Evolutionary conservation across 1,139 yeast species (phyloP).

Genomic region (Kazachstania sp.): DNA sequence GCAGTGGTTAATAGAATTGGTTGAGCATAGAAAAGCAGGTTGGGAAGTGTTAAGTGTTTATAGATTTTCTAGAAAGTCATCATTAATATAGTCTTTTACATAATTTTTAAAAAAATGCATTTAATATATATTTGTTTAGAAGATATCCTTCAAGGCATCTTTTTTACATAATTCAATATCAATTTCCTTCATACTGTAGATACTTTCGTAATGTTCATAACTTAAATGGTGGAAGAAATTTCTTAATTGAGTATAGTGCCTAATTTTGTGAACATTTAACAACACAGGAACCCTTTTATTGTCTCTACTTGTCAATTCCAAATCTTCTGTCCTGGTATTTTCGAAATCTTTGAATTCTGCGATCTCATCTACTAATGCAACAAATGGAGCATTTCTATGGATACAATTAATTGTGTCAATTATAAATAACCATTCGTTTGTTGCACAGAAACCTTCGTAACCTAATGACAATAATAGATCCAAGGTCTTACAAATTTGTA

Average conservation of each 20-base stretch:
- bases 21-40: constrained; percentile 73
- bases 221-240: constrained; percentile 67
- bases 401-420: constrained; percentile 62
- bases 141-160: constrained; percentile 52
- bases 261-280: constrained; percentile 37
- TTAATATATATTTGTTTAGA: constrained; percentile 18
- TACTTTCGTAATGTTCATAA: constrained; percentile 63
- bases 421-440: constrained; percentile 76
- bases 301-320: constrained; percentile 6
- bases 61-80: constrained; percentile 36
- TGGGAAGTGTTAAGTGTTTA: constrained; percentile 88
- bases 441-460: constrained; percentile 69
- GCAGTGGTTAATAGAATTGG: constrained; percentile 49
- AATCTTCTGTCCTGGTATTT: constrained; percentile 13
- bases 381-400: constrained; percentile 32
- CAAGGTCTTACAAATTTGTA: constrained; percentile 65
- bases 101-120: too few relatives aligned
- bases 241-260: constrained; percentile 39
- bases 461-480: constrained; percentile 63
- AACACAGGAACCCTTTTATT: constrained; percentile 40
- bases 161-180: constrained; percentile 44
- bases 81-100: too few relatives aligned
- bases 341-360: constrained; percentile 36
- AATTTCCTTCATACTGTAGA: constrained; percentile 46
- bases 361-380: constrained; percentile 44